phyloP scores from a whole-genome alignment of 805 yeast species.

The Kodamaea hsintzibuensis region DNA sequence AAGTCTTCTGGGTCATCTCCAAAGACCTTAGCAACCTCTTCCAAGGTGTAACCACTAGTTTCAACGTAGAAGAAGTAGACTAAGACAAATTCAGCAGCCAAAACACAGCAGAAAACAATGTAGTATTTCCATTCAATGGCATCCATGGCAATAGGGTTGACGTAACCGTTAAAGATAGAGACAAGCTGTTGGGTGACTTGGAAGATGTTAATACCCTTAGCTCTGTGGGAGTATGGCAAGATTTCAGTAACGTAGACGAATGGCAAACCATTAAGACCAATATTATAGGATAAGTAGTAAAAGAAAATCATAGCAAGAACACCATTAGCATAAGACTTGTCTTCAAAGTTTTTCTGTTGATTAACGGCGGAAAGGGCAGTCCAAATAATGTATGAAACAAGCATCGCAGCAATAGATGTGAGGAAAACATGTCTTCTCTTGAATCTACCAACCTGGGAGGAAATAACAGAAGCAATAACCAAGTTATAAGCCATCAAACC shows the following conservation, averaged over 20 bases:
- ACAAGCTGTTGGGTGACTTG: slow-evolving; percentile 20
- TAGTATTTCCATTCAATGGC: slow-evolving; percentile 46
- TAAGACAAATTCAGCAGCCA: slow-evolving; percentile 29
- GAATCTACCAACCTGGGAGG: slow-evolving; percentile 20
- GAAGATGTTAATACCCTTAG: slow-evolving; percentile 41
- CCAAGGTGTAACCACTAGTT: slow-evolving; percentile 45
- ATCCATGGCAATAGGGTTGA: slow-evolving; percentile 39
- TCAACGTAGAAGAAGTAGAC: slow-evolving; percentile 41
- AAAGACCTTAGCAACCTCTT: slow-evolving; percentile 44
- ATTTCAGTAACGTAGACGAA: slow-evolving; percentile 47
- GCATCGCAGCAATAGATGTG: slow-evolving; percentile 36
- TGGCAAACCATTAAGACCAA: slow-evolving; percentile 48
- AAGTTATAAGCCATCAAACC: slow-evolving; percentile 50
- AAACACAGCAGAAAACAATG: slow-evolving; percentile 37
- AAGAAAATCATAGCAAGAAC: slow-evolving; percentile 54
- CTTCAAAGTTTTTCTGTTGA: slow-evolving; percentile 40
- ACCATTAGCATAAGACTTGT: slow-evolving; percentile 44
- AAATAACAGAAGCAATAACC: slow-evolving; percentile 25
- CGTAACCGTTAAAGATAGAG: slow-evolving; percentile 24
- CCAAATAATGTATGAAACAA: slow-evolving; percentile 41
- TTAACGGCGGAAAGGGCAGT: slow-evolving; percentile 47
- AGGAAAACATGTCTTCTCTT: slow-evolving; percentile 40
- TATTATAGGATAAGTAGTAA: slow-evolving; percentile 42
- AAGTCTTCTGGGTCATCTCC: slow-evolving; percentile 30
- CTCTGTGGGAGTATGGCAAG: slow-evolving; percentile 39